phyloP scores from a whole-genome alignment of 2,329 filamentous ascomycete species.

The Grosmannia serpens region DNA sequence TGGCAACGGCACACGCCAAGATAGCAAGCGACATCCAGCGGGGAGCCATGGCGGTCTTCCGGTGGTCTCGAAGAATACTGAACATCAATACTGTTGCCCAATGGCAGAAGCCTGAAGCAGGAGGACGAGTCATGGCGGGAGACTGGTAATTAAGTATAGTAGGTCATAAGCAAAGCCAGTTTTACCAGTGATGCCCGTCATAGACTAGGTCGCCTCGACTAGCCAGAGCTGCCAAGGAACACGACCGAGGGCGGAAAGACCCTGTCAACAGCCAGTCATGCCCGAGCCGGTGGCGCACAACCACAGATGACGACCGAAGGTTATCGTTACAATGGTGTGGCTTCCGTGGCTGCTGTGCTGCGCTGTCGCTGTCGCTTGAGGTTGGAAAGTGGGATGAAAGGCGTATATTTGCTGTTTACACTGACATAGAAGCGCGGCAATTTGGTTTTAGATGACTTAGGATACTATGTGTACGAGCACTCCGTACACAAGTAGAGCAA shows the following conservation, averaged over 20 bases:
- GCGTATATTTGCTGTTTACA: background rate
- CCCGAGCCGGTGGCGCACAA: background rate
- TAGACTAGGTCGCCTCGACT: no score
- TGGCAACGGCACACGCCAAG: background rate
- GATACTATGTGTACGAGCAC: no score
- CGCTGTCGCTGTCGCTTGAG: background rate
- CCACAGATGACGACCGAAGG: background rate
- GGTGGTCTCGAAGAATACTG: background rate
- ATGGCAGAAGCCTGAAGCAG: no score
- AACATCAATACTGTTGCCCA: background rate
- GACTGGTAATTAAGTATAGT: background rate
- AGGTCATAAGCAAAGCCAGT: background rate
- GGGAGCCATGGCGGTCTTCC: background rate
- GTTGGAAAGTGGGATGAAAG: background rate
- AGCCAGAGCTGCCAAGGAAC: background rate
- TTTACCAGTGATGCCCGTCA: background rate
- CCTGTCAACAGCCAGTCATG: background rate
- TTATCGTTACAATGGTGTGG: background rate
- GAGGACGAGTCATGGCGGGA: background rate
- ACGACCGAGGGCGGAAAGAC: background rate
- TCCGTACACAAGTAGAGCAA: no score
- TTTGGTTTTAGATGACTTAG: no score
- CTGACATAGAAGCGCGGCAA: no score
- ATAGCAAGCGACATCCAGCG: slow-evolving; percentile 1
- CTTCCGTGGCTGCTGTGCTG: background rate